Conservation (phyloP, 1,284 basidiomycete species). For the Trichosporon faecale region DNA sequence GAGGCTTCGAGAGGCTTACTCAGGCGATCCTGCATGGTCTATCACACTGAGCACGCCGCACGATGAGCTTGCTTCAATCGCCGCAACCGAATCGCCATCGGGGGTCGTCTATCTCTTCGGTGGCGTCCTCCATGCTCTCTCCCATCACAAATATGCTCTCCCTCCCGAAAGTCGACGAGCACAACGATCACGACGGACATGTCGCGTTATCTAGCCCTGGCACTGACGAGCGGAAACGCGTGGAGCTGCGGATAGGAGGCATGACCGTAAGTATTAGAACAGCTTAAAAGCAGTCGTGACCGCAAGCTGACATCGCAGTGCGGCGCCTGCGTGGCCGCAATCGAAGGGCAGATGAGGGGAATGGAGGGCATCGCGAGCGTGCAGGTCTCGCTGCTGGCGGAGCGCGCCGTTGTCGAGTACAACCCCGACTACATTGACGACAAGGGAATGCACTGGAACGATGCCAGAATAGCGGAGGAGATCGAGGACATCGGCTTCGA, state of each 20-base stretch:
- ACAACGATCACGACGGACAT: slow-evolving; percentile 21
- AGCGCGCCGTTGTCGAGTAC: slow-evolving; percentile 86
- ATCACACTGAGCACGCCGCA: background rate
- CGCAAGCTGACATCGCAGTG: slow-evolving; percentile 37
- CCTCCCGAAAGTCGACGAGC: slow-evolving; percentile 17
- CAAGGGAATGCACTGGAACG: slow-evolving; percentile 61
- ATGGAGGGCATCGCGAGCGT: slow-evolving; percentile 82
- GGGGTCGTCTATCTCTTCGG: slow-evolving; percentile 20
- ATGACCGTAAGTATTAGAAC: slow-evolving; percentile 44
- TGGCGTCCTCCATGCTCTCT: slow-evolving; percentile 16
- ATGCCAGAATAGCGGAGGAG: slow-evolving; percentile 71
- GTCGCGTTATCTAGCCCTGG: slow-evolving; percentile 16
- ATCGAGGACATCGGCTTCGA: slow-evolving; percentile 53
- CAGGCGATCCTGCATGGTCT: background rate
- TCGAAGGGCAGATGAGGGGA: slow-evolving; percentile 81
- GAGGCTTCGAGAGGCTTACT: background rate
- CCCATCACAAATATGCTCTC: slow-evolving; percentile 21
- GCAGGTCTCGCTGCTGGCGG: slow-evolving; percentile 89
- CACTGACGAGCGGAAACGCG: slow-evolving; percentile 29
- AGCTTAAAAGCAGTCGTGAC: background rate
- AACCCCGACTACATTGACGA: slow-evolving; percentile 58
- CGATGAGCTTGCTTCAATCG: background rate
- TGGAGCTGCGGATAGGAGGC: slow-evolving; percentile 50
- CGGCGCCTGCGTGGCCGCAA: slow-evolving; percentile 61
- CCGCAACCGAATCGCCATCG: background rate